These are phyloP conservation scores for Lecanoromycetidae sp. DNA, from an alignment of 2,329 filamentous ascomycete genomes.

Conservation along the genomic window DNA sequence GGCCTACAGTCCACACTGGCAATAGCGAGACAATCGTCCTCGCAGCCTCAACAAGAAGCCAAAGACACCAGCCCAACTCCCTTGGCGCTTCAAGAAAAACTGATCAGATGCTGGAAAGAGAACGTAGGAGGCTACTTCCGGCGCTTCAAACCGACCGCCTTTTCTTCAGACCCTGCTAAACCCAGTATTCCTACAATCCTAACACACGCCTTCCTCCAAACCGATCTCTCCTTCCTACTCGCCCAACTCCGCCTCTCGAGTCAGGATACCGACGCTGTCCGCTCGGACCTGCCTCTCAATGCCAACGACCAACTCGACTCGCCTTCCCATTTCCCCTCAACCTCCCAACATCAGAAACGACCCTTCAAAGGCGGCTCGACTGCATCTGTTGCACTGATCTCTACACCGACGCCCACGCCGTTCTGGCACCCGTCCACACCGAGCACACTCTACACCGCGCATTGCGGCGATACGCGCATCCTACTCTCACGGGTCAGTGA, in stretches of 20 bases:
- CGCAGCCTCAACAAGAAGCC: neutral
- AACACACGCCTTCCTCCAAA: conserved; percentile 84
- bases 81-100: conserved; percentile 53
- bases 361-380: conserved; percentile 93
- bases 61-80: conserved; percentile 33
- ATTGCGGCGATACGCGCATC: conserved; percentile 87
- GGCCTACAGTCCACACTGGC: conserved; percentile 61
- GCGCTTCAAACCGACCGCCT: conserved; percentile 73
- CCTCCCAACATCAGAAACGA: conserved; percentile 53
- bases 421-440: conserved; percentile 90
- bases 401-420: conserved; percentile 77
- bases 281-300: conserved; percentile 68
- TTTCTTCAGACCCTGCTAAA: conserved; percentile 33
- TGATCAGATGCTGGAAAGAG: conserved; percentile 67
- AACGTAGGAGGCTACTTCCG: conserved; percentile 90
- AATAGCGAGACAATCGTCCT: neutral
- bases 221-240: conserved; percentile 86
- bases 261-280: conserved; percentile 56
- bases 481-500: conserved; percentile 78
- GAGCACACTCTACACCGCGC: conserved; percentile 71
- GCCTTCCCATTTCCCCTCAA: conserved; percentile 27
- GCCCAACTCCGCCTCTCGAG: conserved; percentile 77
- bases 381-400: conserved; percentile 78
- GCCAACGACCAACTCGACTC: conserved; percentile 55
- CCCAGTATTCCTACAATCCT: conserved; percentile 61